Evolutionary conservation across 2,329 filamentous ascomycete species (phyloP), one percentile per base, ranked within the genome.

Genomic region (Parafenestella ontariensis): DNA sequence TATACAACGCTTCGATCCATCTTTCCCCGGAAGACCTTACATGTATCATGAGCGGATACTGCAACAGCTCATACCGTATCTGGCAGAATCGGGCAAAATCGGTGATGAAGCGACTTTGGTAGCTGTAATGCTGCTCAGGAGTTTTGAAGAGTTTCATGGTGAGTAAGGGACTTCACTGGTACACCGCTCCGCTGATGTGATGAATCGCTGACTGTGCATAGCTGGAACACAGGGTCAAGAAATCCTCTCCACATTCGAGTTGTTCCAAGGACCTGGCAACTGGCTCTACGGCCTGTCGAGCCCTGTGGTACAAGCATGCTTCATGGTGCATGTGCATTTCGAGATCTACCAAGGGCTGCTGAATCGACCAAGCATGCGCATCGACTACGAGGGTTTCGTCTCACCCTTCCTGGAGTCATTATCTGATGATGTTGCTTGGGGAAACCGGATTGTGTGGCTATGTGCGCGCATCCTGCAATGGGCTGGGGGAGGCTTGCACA

Each of bases 1-100:
- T 48, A 58, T 79, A 11, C 69, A 65, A 26, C 72, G 70, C 17
- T 43, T 52, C 31, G 49, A 64, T 39, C 49, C 56, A 4, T 29
- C 50, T 9, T 64, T 62, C 33, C 58, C 56, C 9, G 49, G 54
- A 3, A 52, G 49, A 23, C 52, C 62, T 5, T 67, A 53, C 28
- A 6, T 53, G 9, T 65, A 67, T 17, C 62, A 67, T 42, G 58
- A 62, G 21, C 58, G 56, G 5, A 21, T 65, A 15, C 34, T 65
- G 18, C 54, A 59, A 20, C 36, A 40, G 3, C 53, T 66, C 3
- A 62, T 66, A 15, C 62, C 60, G 3, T 49, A 63, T 33, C 28
- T 66, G n/a, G 56, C 60, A 1, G 45, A 56, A n/a, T 54, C 50
- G 24, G 60, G 57, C 1, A 47, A 36, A 0, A 64, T 67, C 15